Base-by-base conservation (phyloP, 192 early-diverging fungal species). In the Coemansia sp. region DNA sequence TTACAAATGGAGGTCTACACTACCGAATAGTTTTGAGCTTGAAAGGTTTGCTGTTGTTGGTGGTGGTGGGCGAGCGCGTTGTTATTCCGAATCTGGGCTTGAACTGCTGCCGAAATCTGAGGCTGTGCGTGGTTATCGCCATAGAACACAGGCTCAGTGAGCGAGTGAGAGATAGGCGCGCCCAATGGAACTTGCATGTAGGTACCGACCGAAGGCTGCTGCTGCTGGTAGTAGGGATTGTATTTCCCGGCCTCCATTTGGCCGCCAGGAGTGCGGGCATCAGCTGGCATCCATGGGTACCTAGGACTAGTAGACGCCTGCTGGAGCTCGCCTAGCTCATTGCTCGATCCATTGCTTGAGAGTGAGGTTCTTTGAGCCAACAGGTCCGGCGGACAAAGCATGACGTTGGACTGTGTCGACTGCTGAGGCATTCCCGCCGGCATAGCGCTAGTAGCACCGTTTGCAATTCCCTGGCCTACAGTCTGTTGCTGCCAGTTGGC, bases 131-230 rank as follows among this genome's bases (percentile, higher is more conserved):
- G 35, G 38, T 4, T 22, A 11, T 55, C 55, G n/a, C 29, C 58
- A 18, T 67, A 67, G 44, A 65, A 18, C 37, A 66, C 59, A 11
- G 80, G 74, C 27, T 82, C 71, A 12, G 75, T 82, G 34, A 71
- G 43, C 34, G 74, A 61, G 53, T 76, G 80, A 15, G 74, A 50
- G 20, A 82, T 73, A 1, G 80, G 75, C 9, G 30, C 59, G 11
- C 75, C 74, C n/a, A 66, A 60, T 18, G 80, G 75, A 12, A 62
- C 49, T 53, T 76, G 74, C 58, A 81, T 70, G 29, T 66, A 40
- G 53, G 37, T 13, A 10, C 59, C 44, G n/a, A 61, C 64, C 3
- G 65, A 35, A 1, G 50, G 3, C 6, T 22, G 32, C 58, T 67
- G 70, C 55, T 67, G 67, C 34, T 62, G 67, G 58, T 39, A 59